Conservation (phyloP, 1,139 yeast genomes). For the Saccharomyces pastorianus region DNA sequence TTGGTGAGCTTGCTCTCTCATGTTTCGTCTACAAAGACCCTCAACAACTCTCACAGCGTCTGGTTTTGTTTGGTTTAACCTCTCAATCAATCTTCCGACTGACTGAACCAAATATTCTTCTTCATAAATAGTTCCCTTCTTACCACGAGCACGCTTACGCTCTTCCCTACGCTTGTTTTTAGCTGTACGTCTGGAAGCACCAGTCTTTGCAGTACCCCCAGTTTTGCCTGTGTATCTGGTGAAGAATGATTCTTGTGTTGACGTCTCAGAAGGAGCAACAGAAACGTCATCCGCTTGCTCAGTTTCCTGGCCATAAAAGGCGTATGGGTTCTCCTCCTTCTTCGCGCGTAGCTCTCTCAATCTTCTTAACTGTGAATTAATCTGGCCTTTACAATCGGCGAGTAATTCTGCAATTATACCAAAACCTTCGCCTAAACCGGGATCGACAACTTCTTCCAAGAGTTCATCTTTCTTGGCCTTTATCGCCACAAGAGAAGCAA, state of each 20-base stretch:
- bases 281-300: constrained; percentile 92
- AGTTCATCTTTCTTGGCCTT: constrained; percentile 39
- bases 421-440: constrained; percentile 77
- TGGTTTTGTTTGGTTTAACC: constrained; percentile 63
- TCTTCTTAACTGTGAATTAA: constrained; percentile 73
- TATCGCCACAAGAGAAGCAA: constrained; percentile 61
- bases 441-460: constrained; percentile 55
- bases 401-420: constrained; percentile 78
- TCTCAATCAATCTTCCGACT: constrained; percentile 77
- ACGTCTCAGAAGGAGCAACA: constrained; percentile 87
- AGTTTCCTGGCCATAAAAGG: constrained; percentile 66
- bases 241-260: constrained; percentile 86
- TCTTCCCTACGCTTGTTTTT: constrained; percentile 93
- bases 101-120: constrained; percentile 90
- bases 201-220: constrained; percentile 90
- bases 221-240: constrained; percentile 96
- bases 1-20: constrained; percentile 75
- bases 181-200: constrained; percentile 85
- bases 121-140: constrained; percentile 94
- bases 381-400: constrained; percentile 86
- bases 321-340: constrained; percentile 76
- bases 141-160: constrained; percentile 90
- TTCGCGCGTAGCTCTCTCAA: constrained; percentile 77
- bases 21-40: constrained; percentile 63
- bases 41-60: constrained; percentile 72